Base-by-base conservation (phyloP, 768 basidiomycete genomes). In the Lactifluus subvellereus region DNA sequence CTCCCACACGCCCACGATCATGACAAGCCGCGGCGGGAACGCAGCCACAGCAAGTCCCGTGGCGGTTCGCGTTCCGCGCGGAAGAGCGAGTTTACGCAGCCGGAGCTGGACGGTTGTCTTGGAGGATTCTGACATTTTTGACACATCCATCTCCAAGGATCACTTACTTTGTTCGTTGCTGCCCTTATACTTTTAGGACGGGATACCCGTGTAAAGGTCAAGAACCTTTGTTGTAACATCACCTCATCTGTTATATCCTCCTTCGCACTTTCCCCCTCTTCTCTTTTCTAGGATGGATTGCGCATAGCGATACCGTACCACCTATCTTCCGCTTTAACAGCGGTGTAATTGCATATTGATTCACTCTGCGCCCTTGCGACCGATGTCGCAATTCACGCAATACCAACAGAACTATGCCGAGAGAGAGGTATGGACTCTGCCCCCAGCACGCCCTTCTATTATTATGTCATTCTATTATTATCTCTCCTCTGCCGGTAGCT, bases 51-150 rank as follows among this genome's bases (percentile, higher is more conserved):
- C n/a, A 52, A 50, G 27, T 20, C 62, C 6, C 57, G 27, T 3
- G 60, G 56, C 2, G 35, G 51, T 33, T 9, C 58, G 6, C 62
- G 59, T 20, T 32, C 52, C n/a, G 14, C 45, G 20, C 47, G 50
- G 60, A 50, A 20, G 38, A 59, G 67, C 61, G 61, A 59, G 54
- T 70, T 70, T 37, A 54, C 68, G 0, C 38, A 40, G 20, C 57
- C 67, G 30, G 61, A 66, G 38, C 61, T 67, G 27, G 65, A 70
- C 45, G 71, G 71, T 5, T 71, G 71, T 45, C 66, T 71, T 2
- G 71, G 71, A 22, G 71, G 71, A 27, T 71, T 71, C 67, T 71
- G 57, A 63, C 37, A 8, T 9, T 32, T 45, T 45, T 30, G 6
- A 30, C n/a, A 6, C 50, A 14, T 42, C 16, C 35, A 30, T 38